phyloP scores from a whole-genome alignment of 2,329 filamentous ascomycete species.

The Pyrenochaeta sp. region DNA sequence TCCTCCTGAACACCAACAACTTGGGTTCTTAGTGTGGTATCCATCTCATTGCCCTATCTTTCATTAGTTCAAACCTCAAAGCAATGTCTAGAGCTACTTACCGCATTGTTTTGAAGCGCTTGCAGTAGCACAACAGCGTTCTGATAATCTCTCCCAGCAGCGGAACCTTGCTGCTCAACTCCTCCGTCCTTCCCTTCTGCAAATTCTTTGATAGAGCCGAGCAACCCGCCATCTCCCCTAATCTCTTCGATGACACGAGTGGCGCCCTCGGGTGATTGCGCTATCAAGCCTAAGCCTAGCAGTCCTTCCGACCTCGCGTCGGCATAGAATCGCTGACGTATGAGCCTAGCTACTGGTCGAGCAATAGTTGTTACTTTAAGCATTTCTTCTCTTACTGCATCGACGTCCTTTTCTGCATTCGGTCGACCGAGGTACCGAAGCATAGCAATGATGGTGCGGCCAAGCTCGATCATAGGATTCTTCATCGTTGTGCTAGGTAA shows the following conservation, averaged over 20 bases:
- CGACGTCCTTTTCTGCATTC: constrained; percentile 31
- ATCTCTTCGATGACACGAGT: constrained; percentile 38
- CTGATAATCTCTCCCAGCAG: constrained; percentile 42
- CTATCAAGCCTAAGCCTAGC: constrained; percentile 46
- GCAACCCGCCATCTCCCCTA: constrained; percentile 36
- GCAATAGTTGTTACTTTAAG: constrained; percentile 41
- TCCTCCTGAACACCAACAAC: constrained; percentile 33
- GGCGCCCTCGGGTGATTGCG: constrained; percentile 40
- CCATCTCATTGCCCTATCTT: constrained; percentile 32
- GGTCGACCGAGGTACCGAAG: constrained; percentile 27
- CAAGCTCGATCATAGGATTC: constrained; percentile 48
- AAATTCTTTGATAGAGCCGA: constrained; percentile 46
- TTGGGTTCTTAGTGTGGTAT: constrained; percentile 29
- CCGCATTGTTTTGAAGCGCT: constrained; percentile 44
- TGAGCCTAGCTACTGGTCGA: constrained; percentile 42
- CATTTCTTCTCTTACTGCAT: constrained; percentile 34
- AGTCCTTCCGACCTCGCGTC: constrained; percentile 48
- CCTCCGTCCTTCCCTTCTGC: constrained; percentile 37
- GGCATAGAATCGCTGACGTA: constrained; percentile 47
- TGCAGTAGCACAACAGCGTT: constrained; percentile 49
- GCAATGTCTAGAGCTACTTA: constrained; percentile 24
- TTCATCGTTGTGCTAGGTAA: constrained; percentile 50
- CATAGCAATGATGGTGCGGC: constrained; percentile 38
- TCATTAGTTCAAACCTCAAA: constrained; percentile 18
- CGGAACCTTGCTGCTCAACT: constrained; percentile 27